Conservation (phyloP, 192 early-diverging fungal genomes). For the Umbelopsis sp. region DNA sequence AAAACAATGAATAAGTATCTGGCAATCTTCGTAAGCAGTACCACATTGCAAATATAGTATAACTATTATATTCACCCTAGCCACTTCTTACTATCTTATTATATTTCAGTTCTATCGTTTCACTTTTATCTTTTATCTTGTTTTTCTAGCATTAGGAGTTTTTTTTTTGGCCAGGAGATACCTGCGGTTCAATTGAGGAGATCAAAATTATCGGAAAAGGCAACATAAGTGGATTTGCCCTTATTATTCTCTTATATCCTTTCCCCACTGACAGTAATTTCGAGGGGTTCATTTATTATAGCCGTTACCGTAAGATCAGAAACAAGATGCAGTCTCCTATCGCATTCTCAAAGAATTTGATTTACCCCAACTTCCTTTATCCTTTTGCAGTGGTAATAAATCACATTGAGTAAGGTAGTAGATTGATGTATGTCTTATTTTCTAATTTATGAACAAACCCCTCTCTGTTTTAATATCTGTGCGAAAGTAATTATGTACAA, state of each 20-base stretch:
- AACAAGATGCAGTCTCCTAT: neutral
- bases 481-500: too few relatives aligned
- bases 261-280: neutral
- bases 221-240: neutral
- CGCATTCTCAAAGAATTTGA: neutral
- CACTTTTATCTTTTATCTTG: neutral
- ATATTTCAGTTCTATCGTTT: neutral
- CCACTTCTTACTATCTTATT: too few relatives aligned
- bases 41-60: too few relatives aligned
- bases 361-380: conserved; percentile 3
- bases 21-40: too few relatives aligned
- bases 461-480: too few relatives aligned
- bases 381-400: neutral
- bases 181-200: neutral
- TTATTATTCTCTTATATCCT: neutral
- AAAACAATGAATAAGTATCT: neutral
- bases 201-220: conserved; percentile 9
- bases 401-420: neutral
- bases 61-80: too few relatives aligned
- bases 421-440: neutral
- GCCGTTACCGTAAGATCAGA: neutral
- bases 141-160: conserved; percentile 5
- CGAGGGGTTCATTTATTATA: neutral
- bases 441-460: too few relatives aligned
- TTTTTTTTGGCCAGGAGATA: conserved; percentile 4